phyloP scores from a whole-genome alignment of 2,329 filamentous ascomycete species.

The Thermothelomyces thermophilus region DNA sequence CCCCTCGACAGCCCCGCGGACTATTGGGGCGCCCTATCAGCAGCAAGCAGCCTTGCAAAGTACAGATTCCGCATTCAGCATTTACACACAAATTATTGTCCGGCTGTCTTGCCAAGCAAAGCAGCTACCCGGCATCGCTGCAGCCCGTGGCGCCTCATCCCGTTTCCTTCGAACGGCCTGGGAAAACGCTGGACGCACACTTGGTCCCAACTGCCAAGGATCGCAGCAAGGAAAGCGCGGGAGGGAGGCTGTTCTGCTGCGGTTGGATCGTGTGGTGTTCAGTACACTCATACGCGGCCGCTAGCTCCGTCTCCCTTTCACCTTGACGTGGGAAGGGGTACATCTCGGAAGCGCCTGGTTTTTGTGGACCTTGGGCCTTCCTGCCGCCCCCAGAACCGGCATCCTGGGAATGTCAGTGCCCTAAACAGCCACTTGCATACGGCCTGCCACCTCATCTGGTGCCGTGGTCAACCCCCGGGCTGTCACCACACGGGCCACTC shows the following conservation, averaged over 20 bases:
- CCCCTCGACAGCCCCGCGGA: background rate
- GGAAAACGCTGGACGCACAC: background rate
- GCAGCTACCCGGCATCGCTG: conserved; percentile 12
- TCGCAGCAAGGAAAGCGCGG: background rate
- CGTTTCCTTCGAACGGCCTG: background rate
- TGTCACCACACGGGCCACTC: conserved; percentile 35
- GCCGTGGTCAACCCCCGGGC: conserved; percentile 31
- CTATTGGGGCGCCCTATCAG: background rate
- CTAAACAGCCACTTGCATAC: conserved; percentile 42
- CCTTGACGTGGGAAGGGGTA: background rate
- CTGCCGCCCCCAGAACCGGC: conserved; percentile 23
- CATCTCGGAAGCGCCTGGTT: background rate
- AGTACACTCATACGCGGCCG: background rate
- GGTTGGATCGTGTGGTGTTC: background rate
- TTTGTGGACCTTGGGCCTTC: conserved; percentile 15
- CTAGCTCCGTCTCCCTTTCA: background rate
- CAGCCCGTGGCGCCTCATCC: conserved; percentile 4
- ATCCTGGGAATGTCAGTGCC: conserved; percentile 29
- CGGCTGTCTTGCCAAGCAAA: conserved; percentile 8
- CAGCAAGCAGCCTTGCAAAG: background rate
- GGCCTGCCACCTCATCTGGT: conserved; percentile 41
- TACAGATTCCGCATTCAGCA: background rate
- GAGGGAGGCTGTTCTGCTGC: conserved; percentile 4
- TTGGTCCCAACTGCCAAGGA: background rate
- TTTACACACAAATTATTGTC: background rate